Percentiles rank a stretch among this genome's conserved stretches.
Conservation (phyloP, 768 basidiomycete species). For the Dictyophora rubrovolvata region DNA sequence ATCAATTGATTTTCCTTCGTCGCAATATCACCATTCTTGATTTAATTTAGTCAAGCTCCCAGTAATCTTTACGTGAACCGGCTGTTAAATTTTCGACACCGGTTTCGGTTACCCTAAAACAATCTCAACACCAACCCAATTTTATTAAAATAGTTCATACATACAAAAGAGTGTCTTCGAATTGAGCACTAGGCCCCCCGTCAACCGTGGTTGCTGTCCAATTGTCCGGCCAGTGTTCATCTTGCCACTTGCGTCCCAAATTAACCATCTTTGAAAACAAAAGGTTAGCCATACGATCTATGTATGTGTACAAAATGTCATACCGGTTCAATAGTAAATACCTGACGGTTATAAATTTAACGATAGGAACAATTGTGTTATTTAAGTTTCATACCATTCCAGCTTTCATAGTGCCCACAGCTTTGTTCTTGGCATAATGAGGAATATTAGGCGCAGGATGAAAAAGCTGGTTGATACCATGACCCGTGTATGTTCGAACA, state of each 20-base stretch:
- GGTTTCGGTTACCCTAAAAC: slow-evolving; percentile 73
- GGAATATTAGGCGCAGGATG: slow-evolving; percentile 82
- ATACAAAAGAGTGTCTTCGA: slow-evolving; percentile 93
- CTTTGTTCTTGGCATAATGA: slow-evolving; percentile 92
- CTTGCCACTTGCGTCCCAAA: slow-evolving; percentile 65
- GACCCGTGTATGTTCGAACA: slow-evolving; percentile 86
- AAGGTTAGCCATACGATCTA: slow-evolving; percentile 1
- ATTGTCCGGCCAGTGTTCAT: slow-evolving; percentile 84
- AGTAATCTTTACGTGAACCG: slow-evolving; percentile 12
- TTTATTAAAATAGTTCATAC: slow-evolving; percentile 23
- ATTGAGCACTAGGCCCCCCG: slow-evolving; percentile 88
- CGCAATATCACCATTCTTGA: neutral
- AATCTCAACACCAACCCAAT: slow-evolving; percentile 2
- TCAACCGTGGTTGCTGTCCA: slow-evolving; percentile 95
- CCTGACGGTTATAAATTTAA: slow-evolving; percentile 8
- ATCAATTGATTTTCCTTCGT: neutral
- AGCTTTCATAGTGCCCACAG: slow-evolving; percentile 84
- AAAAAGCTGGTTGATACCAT: slow-evolving; percentile 82
- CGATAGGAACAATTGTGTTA: neutral
- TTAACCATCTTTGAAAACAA: slow-evolving; percentile 71
- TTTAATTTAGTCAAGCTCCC: neutral
- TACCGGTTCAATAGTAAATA: slow-evolving; percentile 76
- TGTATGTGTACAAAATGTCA: slow-evolving; percentile 15
- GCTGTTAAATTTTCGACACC: slow-evolving; percentile 84
- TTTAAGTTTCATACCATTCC: slow-evolving; percentile 59